A percentile compares a stretch with the other conserved stretches of the same genome.
Evolutionary conservation across 176 grass and related monocot genomes (phyloP).

Genomic region (Saccharum officinarum): DNA sequence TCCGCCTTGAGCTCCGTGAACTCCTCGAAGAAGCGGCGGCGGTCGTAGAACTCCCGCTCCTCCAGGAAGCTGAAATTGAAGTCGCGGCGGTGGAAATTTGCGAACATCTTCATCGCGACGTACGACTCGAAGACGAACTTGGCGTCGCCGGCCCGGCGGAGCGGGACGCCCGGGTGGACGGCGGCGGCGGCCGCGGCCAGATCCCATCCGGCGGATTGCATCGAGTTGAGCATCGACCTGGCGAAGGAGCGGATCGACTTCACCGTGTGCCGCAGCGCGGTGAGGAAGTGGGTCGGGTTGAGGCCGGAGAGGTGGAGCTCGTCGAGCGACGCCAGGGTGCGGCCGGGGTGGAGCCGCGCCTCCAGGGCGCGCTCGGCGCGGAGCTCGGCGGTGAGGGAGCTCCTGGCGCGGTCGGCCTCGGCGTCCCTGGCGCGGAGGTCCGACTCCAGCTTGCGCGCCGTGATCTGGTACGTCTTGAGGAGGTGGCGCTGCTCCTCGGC

Average conservation of each 20-base stretch:
- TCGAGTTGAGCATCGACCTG: slow-evolving; percentile 61
- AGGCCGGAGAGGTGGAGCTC: slow-evolving; percentile 84
- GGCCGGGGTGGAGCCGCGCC: slow-evolving; percentile 66
- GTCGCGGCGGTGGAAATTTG: slow-evolving; percentile 78
- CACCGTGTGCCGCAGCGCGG: slow-evolving; percentile 62
- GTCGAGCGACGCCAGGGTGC: slow-evolving; percentile 67
- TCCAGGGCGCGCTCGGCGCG: slow-evolving; percentile 56
- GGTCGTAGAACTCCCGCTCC: slow-evolving; percentile 69
- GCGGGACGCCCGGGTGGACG: slow-evolving; percentile 53
- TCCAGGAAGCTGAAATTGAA: slow-evolving; percentile 72
- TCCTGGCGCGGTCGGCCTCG: slow-evolving; percentile 29
- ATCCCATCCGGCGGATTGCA: slow-evolving; percentile 84
- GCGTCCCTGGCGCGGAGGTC: slow-evolving; percentile 56
- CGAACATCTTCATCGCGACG: slow-evolving; percentile 89
- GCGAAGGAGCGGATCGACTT: slow-evolving; percentile 91
- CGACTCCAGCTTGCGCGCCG: slow-evolving; percentile 67
- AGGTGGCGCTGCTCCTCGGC: slow-evolving; percentile 81
- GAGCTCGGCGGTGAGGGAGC: slow-evolving; percentile 49
- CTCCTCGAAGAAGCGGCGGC: slow-evolving; percentile 79
- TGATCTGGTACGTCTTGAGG: slow-evolving; percentile 92
- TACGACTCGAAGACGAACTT: slow-evolving; percentile 90
- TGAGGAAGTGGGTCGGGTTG: slow-evolving; percentile 90
- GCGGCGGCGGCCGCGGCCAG: slow-evolving; percentile 60
- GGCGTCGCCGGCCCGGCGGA: slow-evolving; percentile 34
- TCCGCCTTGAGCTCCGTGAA: slow-evolving; percentile 74